Conservation (phyloP, 2,329 filamentous ascomycete genomes). For the Rhexocercosporidium sp. region DNA sequence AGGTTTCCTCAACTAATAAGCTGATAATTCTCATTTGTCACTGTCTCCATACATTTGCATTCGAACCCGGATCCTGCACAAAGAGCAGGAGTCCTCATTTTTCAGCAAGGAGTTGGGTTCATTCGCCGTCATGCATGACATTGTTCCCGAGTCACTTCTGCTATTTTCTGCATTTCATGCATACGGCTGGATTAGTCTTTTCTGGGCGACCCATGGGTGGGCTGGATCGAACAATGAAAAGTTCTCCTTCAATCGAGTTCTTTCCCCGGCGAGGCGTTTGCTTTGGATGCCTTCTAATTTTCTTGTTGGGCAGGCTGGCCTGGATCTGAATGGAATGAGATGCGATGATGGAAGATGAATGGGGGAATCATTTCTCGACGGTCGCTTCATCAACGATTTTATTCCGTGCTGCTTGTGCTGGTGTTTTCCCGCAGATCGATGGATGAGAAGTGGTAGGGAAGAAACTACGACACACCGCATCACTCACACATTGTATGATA, state of each 20-base stretch:
- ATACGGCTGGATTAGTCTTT: conserved; percentile 23
- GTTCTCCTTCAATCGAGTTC: conserved; percentile 43
- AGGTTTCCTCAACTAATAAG: conserved; percentile 89
- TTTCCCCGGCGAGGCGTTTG: conserved; percentile 31
- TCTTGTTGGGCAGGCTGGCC: not conserved
- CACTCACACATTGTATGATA: conserved; percentile 1
- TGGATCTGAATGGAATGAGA: not conserved
- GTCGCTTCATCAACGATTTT: conserved; percentile 30
- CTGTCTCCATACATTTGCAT: conserved; percentile 1
- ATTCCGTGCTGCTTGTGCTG: not conserved
- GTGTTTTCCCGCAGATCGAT: not conserved
- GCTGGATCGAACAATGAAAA: conserved; percentile 28
- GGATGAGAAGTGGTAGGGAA: not conserved
- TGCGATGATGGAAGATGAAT: not conserved
- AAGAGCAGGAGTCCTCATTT: conserved; percentile 10
- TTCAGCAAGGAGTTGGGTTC: conserved; percentile 24
- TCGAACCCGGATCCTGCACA: not conserved
- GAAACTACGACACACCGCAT: not conserved
- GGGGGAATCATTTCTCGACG: conserved; percentile 2
- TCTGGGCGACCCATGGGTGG: conserved; percentile 12
- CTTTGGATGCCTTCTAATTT: not conserved
- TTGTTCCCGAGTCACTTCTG: conserved; percentile 15
- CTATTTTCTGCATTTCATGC: conserved; percentile 25
- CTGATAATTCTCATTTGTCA: conserved; percentile 14
- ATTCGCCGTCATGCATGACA: not conserved